Base-by-base conservation (phyloP, 2,329 filamentous ascomycete genomes). In the Byssothecium circinans region DNA sequence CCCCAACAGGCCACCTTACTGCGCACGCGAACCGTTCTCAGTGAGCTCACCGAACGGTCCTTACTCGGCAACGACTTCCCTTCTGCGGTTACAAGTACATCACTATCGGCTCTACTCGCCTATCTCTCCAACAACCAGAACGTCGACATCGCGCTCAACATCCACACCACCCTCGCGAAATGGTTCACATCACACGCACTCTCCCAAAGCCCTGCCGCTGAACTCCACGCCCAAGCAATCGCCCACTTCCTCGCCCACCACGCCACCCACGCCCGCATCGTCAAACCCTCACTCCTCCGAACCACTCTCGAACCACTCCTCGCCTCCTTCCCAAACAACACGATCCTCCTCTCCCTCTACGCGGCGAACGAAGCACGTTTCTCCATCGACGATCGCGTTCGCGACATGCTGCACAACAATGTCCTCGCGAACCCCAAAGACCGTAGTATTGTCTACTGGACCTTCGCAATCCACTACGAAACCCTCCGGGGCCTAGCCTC, bases 361-460 rank as follows among this genome's bases (percentile, higher is more conserved):
- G 80, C 84, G n/a, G 88, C 85, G 76, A 85, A 88, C 52, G 86
- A 92, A 64, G 78, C 83, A 2, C 82, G 85, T 7, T 82, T 89
- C 35, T 81, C 85, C 19, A 79, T 94, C 44, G 82, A 90, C 52
- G 88, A 95, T 57, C 86, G 89, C 15, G 82, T 95, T 17, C 83
- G 88, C n/a, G 76, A 80, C 5, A 71, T 88, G 8, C 74, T 91
- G 10, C 71, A 78, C 17, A 67, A 73, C 20, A 66, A 60, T 7
- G 57, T 73, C 2, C 58, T 74, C 1, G 51, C 65, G n/a, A 50
- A 56, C 18, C 56, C 57, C 6, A 61, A 59, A 4, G 40, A 56
- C 2, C 64, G 70, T 18, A 70, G 65, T 2, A 56, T 84, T n/a
- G 72, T 76, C 0, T 72, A 74, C 0, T 81, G 80, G 62, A 65